Evolutionary conservation across 306 rosid genomes (phyloP).

Genomic region (Abrus pulchellus): DNA sequence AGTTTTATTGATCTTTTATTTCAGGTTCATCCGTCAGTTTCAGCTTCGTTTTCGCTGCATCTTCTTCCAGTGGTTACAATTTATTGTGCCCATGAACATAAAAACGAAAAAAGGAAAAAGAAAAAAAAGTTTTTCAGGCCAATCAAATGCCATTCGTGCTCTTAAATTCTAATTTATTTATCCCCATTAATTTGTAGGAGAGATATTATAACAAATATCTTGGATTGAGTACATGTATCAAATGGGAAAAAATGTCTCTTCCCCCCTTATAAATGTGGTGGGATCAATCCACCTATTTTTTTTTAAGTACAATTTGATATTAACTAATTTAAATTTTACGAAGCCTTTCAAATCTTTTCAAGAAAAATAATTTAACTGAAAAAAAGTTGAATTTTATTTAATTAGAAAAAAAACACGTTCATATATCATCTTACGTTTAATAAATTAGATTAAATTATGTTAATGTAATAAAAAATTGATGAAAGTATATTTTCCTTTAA

Average conservation of each 20-base stretch:
- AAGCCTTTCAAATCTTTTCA: no score
- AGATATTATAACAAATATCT: not conserved
- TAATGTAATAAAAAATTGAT: no score
- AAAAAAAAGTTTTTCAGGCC: not conserved
- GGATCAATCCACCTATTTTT: not conserved
- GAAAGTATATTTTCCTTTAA: no score
- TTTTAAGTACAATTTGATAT: no score
- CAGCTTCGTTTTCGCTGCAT: slow-evolving; percentile 23
- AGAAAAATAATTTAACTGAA: no score
- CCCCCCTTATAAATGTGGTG: not conserved
- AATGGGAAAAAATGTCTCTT: not conserved
- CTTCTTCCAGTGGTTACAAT: slow-evolving; percentile 11
- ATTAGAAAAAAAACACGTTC: no score
- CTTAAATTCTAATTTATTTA: not conserved
- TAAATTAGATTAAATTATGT: no score
- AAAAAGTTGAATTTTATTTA: no score
- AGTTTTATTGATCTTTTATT: not conserved
- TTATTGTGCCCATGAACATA: slow-evolving; percentile 18
- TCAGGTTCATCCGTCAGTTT: slow-evolving; percentile 10
- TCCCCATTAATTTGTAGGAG: not conserved
- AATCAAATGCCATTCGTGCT: not conserved
- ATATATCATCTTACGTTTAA: no score
- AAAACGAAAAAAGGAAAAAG: not conserved
- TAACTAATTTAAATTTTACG: not conserved
- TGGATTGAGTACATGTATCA: not conserved